Base-by-base conservation (phyloP, 441 rosid species). In the Dalechampia spathulata region DNA sequence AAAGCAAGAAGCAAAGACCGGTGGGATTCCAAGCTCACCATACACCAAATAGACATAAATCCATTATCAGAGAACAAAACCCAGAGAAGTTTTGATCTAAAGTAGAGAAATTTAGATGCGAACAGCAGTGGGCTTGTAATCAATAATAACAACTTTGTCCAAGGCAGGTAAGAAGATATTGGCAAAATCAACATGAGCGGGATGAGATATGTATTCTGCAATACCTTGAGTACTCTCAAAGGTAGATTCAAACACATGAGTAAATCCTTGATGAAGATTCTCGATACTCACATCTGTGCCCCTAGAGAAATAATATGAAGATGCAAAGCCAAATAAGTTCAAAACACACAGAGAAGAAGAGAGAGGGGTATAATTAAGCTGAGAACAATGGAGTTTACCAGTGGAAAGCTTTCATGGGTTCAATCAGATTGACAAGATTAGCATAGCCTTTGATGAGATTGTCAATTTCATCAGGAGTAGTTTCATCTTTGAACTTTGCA, bases 221-320 rank as follows among this genome's bases (percentile, higher is more conserved):
- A 82, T 53, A 21, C 68, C 93, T 49, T 79, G 81, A 3, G 64
- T 78, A 57, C 75, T 85, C 71, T 83, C 90, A 52, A 83, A 87
- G 4, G 79, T 75, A 30, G 90, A 79, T 54, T 74, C 82, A 44
- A 85, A 87, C 27, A 83, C 57, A 58, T 87, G 93, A 26, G 93
- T 87, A 75, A 72, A 87, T 15, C 88, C 90, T 61, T 76, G 86
- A 52, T 81, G 82, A 76, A 78, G 23, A 54, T 87, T 87, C 80
- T 87, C 93, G 43, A 60, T 56, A 69, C 96, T 85, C 73, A 82
- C 83, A 75, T 83, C 85, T 16, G 58, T 73, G 5, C 91, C 91
- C 95, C 91, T 83, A n/a, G n/a, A n/a, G n/a, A n/a, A n/a, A n/a
- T n/a, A n/a, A n/a, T n/a, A n/a, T n/a, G n/a, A n/a, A n/a, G n/a